Evolutionary conservation across 306 rosid species (phyloP).

Genomic region (Notholithocarpus densiflorus): DNA sequence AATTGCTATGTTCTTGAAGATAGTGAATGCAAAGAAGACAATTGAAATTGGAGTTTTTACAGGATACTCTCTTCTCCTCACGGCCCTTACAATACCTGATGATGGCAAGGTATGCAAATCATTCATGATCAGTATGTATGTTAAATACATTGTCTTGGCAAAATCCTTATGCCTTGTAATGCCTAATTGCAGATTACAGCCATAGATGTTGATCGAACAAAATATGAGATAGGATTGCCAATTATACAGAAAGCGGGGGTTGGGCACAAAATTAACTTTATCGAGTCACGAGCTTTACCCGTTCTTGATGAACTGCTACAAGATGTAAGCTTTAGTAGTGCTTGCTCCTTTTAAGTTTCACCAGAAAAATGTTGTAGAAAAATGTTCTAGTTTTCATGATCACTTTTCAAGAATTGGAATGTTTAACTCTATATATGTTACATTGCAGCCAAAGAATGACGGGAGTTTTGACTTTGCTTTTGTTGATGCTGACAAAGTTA

Average conservation of each 20-base stretch:
- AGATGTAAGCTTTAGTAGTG: background rate
- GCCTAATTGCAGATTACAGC: slow-evolving; percentile 21
- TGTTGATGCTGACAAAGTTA: slow-evolving; percentile 13
- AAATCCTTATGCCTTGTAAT: background rate
- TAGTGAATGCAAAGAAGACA: slow-evolving; percentile 44
- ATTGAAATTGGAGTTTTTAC: slow-evolving; percentile 38
- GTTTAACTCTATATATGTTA: too few species aligned
- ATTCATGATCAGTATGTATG: background rate
- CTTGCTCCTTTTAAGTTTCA: background rate
- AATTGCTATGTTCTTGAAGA: slow-evolving; percentile 40
- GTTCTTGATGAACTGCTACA: slow-evolving; percentile 23
- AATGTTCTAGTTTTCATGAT: background rate
- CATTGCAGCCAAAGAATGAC: background rate
- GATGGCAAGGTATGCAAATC: background rate
- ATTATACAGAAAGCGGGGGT: slow-evolving; percentile 30
- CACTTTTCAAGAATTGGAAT: background rate
- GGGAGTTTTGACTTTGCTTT: slow-evolving; percentile 9
- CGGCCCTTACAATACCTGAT: slow-evolving; percentile 23
- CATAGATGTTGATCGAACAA: slow-evolving; percentile 21
- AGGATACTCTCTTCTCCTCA: slow-evolving; percentile 40
- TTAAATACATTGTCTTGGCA: too few species aligned
- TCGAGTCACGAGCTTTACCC: slow-evolving; percentile 21
- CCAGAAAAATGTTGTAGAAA: background rate
- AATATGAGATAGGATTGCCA: slow-evolving; percentile 30
- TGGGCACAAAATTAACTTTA: slow-evolving; percentile 32